Conservation (phyloP, 495 filamentous ascomycete genomes). For the Annulohypoxylon maeteangense region DNA sequence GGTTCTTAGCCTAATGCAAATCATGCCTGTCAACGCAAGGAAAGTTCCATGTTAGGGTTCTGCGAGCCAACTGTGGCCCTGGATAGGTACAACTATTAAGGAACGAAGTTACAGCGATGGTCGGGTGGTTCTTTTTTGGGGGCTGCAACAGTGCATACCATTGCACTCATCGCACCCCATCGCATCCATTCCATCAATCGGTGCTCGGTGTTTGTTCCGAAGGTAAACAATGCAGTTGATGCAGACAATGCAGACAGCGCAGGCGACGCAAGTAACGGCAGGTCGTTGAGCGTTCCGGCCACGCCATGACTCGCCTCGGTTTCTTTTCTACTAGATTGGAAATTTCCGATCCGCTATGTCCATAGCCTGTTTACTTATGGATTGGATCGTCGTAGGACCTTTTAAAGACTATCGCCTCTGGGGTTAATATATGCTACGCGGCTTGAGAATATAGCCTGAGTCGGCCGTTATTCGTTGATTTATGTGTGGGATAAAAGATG, state of each 20-base stretch:
- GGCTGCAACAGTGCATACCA: neutral
- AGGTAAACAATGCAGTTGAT: neutral
- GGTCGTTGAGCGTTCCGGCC: constrained; percentile 9
- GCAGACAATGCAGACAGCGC: neutral
- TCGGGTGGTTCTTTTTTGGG: constrained; percentile 1
- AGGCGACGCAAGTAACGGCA: neutral
- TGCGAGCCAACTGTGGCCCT: neutral
- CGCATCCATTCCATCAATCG: constrained; percentile 9
- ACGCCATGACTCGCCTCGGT: constrained; percentile 33
- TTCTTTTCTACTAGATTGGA: neutral
- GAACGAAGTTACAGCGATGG: neutral
- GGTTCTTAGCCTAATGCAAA: constrained; percentile 32
- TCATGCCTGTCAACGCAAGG: constrained; percentile 29
- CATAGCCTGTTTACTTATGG: constrained; percentile 29
- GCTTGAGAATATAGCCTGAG: constrained; percentile 31
- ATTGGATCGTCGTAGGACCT: constrained; percentile 11
- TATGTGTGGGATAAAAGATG: constrained; percentile 3
- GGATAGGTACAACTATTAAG: neutral
- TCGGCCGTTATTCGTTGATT: constrained; percentile 17
- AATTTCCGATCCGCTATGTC: constrained; percentile 18
- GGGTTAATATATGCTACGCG: constrained; percentile 25
- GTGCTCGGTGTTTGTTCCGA: constrained; percentile 24
- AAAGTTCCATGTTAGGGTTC: constrained; percentile 12
- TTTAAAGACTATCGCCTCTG: constrained; percentile 10
- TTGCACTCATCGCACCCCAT: too few relatives aligned